Evolutionary conservation across 148 eudicot genomes (phyloP).

Genomic region (Fagopyrum tataricum): DNA sequence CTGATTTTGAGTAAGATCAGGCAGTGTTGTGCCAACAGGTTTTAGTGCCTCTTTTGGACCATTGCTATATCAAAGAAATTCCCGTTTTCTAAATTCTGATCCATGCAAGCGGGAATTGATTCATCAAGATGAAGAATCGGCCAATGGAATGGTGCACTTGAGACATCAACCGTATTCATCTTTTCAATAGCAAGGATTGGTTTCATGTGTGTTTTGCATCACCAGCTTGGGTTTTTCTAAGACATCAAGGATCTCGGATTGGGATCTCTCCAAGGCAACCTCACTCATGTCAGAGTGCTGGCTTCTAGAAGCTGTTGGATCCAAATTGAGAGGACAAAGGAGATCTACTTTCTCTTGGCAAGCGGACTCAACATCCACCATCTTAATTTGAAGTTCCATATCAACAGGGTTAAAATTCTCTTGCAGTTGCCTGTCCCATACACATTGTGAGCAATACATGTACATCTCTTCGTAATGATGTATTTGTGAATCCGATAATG

Average conservation of each 20-base stretch:
- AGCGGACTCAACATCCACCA: constrained; percentile 29
- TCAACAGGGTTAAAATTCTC: constrained; percentile 23
- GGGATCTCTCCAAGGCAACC: constrained; percentile 23
- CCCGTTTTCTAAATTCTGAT: constrained; percentile 18
- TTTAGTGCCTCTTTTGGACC: constrained; percentile 22
- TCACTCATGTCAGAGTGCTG: constrained; percentile 21
- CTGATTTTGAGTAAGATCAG: constrained; percentile 20
- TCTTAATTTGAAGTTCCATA: constrained; percentile 31
- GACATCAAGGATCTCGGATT: constrained; percentile 8
- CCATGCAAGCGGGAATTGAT: constrained; percentile 18
- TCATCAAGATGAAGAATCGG: constrained; percentile 23
- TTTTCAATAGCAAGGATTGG: constrained; percentile 23
- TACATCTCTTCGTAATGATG: constrained; percentile 50
- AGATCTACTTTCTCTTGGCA: constrained; percentile 25
- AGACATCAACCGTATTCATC: constrained; percentile 19
- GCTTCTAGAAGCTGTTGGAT: constrained; percentile 19
- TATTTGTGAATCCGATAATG: constrained; percentile 74
- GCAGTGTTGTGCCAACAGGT: constrained; percentile 18
- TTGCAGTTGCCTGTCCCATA: constrained; percentile 30
- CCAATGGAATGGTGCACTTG: constrained; percentile 19
- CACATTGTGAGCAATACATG: constrained; percentile 39
- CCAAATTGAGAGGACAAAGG: constrained; percentile 23
- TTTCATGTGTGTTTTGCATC: constrained; percentile 18
- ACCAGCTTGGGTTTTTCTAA: constrained; percentile 12
- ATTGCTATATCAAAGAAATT: constrained; percentile 22